phyloP scores from a whole-genome alignment of 1,284 basidiomycete genomes.

The Butyriboletus appendiculatus region DNA sequence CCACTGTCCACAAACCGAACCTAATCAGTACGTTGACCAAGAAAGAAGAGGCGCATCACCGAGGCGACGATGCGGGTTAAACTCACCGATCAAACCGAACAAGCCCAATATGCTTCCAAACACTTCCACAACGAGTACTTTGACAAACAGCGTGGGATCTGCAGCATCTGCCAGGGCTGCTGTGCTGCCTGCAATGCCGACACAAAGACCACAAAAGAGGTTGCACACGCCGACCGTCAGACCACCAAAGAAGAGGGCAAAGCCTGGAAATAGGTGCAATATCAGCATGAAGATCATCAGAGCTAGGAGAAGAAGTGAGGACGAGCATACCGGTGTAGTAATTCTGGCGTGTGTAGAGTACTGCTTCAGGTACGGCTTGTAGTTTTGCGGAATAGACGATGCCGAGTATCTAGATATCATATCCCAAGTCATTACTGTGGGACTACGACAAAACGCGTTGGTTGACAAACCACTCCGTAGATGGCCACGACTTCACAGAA shows the following conservation, averaged over 20 bases:
- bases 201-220: conserved; percentile 89
- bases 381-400: conserved; percentile 92
- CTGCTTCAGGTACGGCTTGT: conserved; percentile 53
- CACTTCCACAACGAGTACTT: conserved; percentile 93
- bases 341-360: conserved; percentile 79
- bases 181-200: conserved; percentile 90
- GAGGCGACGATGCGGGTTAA: neutral
- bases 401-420: conserved; percentile 72
- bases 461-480: conserved; percentile 81
- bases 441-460: neutral
- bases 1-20: conserved; percentile 45
- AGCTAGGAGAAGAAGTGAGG: neutral
- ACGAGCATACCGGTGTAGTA: conserved; percentile 83
- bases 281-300: neutral
- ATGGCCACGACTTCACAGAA: conserved; percentile 99
- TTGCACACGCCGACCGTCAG: conserved; percentile 90
- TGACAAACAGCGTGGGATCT: conserved; percentile 91
- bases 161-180: conserved; percentile 92
- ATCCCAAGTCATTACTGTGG: neutral
- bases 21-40: conserved; percentile 2
- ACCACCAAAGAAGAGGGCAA: conserved; percentile 93
- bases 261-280: conserved; percentile 51
- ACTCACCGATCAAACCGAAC: conserved; percentile 88
- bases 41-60: neutral
- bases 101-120: conserved; percentile 92